Base-by-base conservation (phyloP, 73 alveolate species). In the Paramecium tetraurelia region DNA sequence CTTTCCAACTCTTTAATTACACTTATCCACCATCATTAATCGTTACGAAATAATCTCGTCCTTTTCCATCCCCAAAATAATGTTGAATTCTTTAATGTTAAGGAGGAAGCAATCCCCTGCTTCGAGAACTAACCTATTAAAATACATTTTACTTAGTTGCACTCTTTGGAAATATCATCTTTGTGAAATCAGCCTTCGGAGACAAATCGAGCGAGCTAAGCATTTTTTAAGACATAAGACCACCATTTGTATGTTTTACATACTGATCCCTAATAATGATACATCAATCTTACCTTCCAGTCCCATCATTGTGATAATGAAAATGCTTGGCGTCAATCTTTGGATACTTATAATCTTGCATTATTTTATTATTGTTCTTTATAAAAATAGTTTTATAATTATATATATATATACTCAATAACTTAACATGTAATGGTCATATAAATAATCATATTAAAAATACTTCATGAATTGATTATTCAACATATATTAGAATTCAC, bases 21-120 rank as follows among this genome's bases (percentile, higher is more conserved):
- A 80, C 90, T 80, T 80, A 80, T 41, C 90, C 90, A 20, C 90
- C 90, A 80, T 80, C 90, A 80, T 80, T 80, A 46, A 80, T 40
- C 24, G 90, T 80, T 22, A 80, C 72, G 43, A 80, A 80, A 46
- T 3, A 80, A 48, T 80, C 90, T 46, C 90, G 6, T 9, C 90
- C 90, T 35, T 80, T 80, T 21, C 90, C 90, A 80, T 80, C 90
- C 20, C 90, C 90, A 80, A 40, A 80, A 35, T 80, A 80, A 35
- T 80, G 90, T 12, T 40, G 29, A 24, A 80, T 80, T 22, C 57
- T 80, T 80, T 80, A 80, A 80, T 80, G 90, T 22, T 33, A 24
- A 20, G 90, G 75, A 24, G 90, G 90, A 21, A 80, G 57, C 10
- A 80, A 46, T 24, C 48, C 29, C 21, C 57, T 40, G 21, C 76